Evolutionary conservation across 2,329 filamentous ascomycete genomes (phyloP).

Genomic region (Didymella sp.): DNA sequence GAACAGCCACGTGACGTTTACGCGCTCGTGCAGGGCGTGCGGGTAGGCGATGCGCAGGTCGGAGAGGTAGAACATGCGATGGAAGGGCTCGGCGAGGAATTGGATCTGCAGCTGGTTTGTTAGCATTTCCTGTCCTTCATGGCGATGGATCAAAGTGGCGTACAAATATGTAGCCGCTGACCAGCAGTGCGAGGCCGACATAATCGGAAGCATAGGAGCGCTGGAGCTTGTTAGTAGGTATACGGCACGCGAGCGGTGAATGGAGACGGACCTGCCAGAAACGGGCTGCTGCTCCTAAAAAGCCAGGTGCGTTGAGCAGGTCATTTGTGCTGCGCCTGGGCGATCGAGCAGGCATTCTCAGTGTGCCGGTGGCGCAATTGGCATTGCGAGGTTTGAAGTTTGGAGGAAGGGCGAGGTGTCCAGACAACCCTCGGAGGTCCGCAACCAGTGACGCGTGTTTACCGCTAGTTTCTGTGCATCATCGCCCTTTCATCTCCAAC

Average conservation of each 20-base stretch:
- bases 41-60: conserved; percentile 86
- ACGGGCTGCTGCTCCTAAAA: conserved; percentile 57
- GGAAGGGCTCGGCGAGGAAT: conserved; percentile 80
- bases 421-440: conserved; percentile 30
- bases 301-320: conserved; percentile 46
- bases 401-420: conserved; percentile 9
- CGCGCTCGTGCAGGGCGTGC: conserved; percentile 82
- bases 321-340: conserved; percentile 35
- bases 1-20: conserved; percentile 79
- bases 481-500: background rate
- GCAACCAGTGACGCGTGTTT: conserved; percentile 20
- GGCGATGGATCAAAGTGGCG: conserved; percentile 19
- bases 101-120: conserved; percentile 60
- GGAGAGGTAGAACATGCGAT: conserved; percentile 91
- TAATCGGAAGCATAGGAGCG: conserved; percentile 90
- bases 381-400: conserved; percentile 20
- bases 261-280: conserved; percentile 55
- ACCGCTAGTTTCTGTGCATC: background rate
- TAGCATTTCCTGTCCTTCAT: background rate
- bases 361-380: conserved; percentile 27
- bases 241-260: conserved; percentile 1
- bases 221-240: conserved; percentile 49
- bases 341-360: conserved; percentile 42
- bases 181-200: conserved; percentile 74
- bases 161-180: conserved; percentile 70